Evolutionary conservation across 805 yeast genomes (phyloP).

Genomic region (Ogataea salicorniae): DNA sequence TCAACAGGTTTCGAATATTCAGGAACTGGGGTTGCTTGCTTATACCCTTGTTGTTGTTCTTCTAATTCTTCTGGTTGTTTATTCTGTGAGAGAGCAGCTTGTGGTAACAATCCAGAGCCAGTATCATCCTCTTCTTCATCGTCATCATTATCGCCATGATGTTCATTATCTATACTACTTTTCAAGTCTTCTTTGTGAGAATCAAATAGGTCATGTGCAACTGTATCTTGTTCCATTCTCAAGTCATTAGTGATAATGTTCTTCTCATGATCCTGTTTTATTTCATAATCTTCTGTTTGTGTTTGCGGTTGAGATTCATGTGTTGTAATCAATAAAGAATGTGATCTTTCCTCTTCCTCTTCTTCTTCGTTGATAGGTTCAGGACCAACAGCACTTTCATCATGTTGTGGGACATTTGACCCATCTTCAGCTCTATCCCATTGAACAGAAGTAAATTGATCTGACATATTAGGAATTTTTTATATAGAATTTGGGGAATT

Average conservation of each 20-base stretch:
- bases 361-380: slow-evolving; percentile 5
- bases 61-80: background rate
- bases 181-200: background rate
- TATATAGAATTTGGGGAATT: too few species aligned
- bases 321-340: too few species aligned
- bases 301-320: background rate
- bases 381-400: background rate
- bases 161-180: background rate
- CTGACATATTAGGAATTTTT: slow-evolving; percentile 23
- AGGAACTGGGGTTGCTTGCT: background rate
- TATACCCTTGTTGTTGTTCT: background rate
- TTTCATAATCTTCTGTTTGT: background rate
- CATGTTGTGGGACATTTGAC: background rate
- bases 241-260: slow-evolving; percentile 5
- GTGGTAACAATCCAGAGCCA: slow-evolving; percentile 4
- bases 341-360: slow-evolving; percentile 2
- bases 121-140: slow-evolving; percentile 2
- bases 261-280: background rate
- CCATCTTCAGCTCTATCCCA: slow-evolving; percentile 45
- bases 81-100: background rate
- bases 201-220: background rate
- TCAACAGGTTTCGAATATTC: too few species aligned
- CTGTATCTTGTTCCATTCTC: background rate
- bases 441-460: slow-evolving; percentile 52
- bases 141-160: background rate